Conservation (phyloP, 2,329 filamentous ascomycete genomes). For the Cadophora malorum region DNA sequence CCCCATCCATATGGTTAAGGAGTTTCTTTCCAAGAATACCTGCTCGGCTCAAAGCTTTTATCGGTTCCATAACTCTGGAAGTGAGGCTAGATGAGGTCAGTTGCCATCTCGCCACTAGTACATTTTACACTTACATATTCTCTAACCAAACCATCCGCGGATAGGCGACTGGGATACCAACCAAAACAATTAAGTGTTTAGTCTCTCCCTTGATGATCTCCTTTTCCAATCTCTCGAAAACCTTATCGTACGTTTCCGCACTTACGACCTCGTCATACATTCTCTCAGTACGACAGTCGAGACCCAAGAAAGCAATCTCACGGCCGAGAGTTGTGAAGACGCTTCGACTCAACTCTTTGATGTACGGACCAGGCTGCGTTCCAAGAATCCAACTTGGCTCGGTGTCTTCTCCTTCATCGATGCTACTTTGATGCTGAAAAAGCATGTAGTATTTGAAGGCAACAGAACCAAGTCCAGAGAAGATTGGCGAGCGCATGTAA, state of each 20-base stretch:
- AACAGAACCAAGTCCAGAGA: slow-evolving; percentile 86
- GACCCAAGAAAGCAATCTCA: slow-evolving; percentile 79
- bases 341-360: slow-evolving; percentile 83
- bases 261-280: slow-evolving; percentile 82
- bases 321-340: slow-evolving; percentile 84
- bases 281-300: slow-evolving; percentile 91
- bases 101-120: slow-evolving; percentile 15
- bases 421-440: slow-evolving; percentile 93
- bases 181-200: slow-evolving; percentile 86
- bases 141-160: slow-evolving; percentile 77
- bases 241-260: slow-evolving; percentile 81
- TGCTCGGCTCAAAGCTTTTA: slow-evolving; percentile 85
- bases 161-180: slow-evolving; percentile 85
- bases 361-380: slow-evolving; percentile 82
- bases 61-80: slow-evolving; percentile 82
- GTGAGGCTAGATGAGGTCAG: slow-evolving; percentile 67
- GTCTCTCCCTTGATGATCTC: slow-evolving; percentile 86
- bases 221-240: slow-evolving; percentile 83
- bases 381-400: slow-evolving; percentile 95
- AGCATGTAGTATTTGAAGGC: slow-evolving; percentile 99
- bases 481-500: slow-evolving; percentile 90
- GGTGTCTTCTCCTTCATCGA: slow-evolving; percentile 77
- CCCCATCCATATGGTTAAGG: slow-evolving; percentile 88
- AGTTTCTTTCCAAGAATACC: slow-evolving; percentile 79
- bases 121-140: slow-evolving; percentile 61